phyloP scores from a whole-genome alignment of 306 rosid genomes.

The Dalbergia oliveri region DNA sequence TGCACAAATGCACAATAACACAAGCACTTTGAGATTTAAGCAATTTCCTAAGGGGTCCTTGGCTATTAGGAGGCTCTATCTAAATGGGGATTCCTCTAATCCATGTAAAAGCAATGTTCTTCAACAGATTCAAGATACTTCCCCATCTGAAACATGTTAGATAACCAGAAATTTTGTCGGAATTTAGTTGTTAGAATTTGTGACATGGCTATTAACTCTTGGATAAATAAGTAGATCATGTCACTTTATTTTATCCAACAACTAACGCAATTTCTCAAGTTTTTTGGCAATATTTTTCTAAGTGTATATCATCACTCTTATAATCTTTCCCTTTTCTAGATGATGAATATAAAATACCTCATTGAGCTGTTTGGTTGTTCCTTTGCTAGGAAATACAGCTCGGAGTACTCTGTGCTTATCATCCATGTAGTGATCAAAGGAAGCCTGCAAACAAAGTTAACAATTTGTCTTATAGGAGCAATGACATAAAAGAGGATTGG shows the following conservation, averaged over 20 bases:
- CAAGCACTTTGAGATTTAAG: conserved; percentile 11
- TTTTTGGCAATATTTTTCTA: too few relatives aligned
- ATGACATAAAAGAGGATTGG: conserved; percentile 1
- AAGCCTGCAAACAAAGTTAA: conserved; percentile 49
- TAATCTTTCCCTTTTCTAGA: background rate
- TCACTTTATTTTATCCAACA: too few relatives aligned
- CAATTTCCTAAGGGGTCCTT: too few relatives aligned
- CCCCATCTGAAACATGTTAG: background rate
- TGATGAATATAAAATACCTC: conserved; percentile 46
- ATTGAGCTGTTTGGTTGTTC: conserved; percentile 38
- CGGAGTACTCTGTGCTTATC: conserved; percentile 45
- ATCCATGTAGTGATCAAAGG: conserved; percentile 64
- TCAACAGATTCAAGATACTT: background rate
- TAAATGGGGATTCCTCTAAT: background rate
- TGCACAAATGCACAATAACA: conserved; percentile 33
- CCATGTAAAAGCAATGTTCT: background rate
- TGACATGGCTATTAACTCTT: too few relatives aligned
- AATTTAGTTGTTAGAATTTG: too few relatives aligned
- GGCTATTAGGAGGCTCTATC: too few relatives aligned
- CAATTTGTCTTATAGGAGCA: background rate
- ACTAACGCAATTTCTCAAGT: too few relatives aligned
- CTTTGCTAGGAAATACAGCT: conserved; percentile 48
- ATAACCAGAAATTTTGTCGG: too few relatives aligned
- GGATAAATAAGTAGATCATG: background rate
- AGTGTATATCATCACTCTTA: too few relatives aligned